These are phyloP conservation scores for Kodamaea leandrae DNA, from an alignment of 805 yeast genomes.

Conservation along the genomic window DNA sequence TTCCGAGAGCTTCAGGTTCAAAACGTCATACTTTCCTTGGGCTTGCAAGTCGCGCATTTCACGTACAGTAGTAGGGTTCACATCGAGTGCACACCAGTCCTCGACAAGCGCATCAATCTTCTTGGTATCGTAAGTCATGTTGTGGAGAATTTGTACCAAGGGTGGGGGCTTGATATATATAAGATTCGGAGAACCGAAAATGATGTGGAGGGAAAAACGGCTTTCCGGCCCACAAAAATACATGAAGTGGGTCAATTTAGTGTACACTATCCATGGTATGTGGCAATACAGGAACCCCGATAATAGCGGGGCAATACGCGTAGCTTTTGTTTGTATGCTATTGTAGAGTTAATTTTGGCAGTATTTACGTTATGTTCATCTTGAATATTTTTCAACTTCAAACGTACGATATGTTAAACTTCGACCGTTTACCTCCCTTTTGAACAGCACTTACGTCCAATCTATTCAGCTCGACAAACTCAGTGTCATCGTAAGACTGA, in stretches of 20 bases:
- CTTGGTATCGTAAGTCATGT: constrained; percentile 7
- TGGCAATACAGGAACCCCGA: too few relatives aligned
- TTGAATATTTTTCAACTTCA: background rate
- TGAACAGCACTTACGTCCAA: constrained; percentile 9
- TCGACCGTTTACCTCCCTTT: constrained; percentile 4
- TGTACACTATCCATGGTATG: too few relatives aligned
- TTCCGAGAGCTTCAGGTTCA: constrained; percentile 51
- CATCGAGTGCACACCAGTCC: constrained; percentile 37
- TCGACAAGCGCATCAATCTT: constrained; percentile 26
- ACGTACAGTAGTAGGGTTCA: constrained; percentile 45
- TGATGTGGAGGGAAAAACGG: background rate
- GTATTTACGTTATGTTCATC: too few relatives aligned
- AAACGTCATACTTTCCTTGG: constrained; percentile 35
- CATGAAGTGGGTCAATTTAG: background rate
- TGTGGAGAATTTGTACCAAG: background rate
- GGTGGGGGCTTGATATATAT: background rate
- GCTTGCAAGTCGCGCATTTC: constrained; percentile 52
- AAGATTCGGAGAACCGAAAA: background rate
- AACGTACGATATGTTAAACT: constrained; percentile 4
- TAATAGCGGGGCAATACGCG: too few relatives aligned
- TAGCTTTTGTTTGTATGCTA: too few relatives aligned
- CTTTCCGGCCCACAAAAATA: background rate
- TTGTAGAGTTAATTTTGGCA: too few relatives aligned
- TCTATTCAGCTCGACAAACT: constrained; percentile 8
- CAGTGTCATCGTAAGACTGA: constrained; percentile 9